Base-by-base conservation (phyloP, 2,329 filamentous ascomycete species). In the Helminthosporium solani region DNA sequence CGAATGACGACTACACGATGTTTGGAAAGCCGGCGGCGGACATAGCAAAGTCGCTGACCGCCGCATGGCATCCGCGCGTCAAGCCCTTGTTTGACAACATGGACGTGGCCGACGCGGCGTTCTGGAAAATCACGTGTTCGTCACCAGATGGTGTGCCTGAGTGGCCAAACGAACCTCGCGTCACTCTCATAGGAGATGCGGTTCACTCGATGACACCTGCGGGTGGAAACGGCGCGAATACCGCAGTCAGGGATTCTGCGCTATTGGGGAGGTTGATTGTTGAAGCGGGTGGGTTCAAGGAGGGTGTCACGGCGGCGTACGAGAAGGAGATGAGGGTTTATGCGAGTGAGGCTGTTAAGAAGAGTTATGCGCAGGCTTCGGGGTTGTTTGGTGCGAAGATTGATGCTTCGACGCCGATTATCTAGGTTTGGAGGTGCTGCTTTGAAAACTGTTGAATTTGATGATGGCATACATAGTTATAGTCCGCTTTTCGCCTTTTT, bases 51-150 rank as follows among this genome's bases (percentile, higher is more conserved):
- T 58, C 64, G 1, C 63, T 85, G 0, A 78, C 79, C 0, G 60
- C 67, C 14, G 60, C 78, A 27, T 86, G 82, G 83, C 73, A 83
- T 57, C 71, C 77, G 11, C 72, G 76, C 2, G 66, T 85, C 36
- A 76, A 72, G 59, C 74, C 80, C 1, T 64, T 86, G 0, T 78
- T 86, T 47, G 79, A 84, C 5, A 56, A 82, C 28, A 84, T 84
- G 78, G 61, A 70, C 4, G 78, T 76, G 44, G 52, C 64, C 0
- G 79, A 85, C 52, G 78, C 82, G 0, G 82, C 83, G 0, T 85
- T 86, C 53, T 85, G 81, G 80, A 85, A 84, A 56, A 84, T 86
- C 38, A 84, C 82, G 2, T 85, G 80, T 53, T 84, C 81, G 0
- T 77, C 74, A 0, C 82, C 82, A 0, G 72, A 72, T 0, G 81